Conservation (phyloP, 2,329 filamentous ascomycete species). For the Meredithiella fracta region DNA sequence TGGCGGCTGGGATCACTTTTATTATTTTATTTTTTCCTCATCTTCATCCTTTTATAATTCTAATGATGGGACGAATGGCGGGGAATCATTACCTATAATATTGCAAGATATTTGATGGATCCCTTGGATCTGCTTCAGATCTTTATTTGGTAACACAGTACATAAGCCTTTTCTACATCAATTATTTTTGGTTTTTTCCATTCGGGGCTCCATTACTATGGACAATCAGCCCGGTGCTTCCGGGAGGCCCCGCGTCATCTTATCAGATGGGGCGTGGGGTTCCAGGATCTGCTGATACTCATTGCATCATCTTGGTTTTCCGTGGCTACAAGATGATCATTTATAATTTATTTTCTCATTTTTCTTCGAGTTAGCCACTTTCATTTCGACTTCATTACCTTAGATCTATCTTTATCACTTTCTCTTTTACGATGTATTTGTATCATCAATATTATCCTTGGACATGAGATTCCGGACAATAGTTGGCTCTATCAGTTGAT, state of each 20-base stretch:
- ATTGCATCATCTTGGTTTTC: not conserved
- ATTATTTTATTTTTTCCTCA: not conserved
- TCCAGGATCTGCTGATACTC: not conserved
- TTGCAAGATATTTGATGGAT: not conserved
- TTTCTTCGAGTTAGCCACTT: not conserved
- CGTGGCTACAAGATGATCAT: not conserved
- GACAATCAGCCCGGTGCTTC: not conserved
- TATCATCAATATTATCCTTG: not conserved
- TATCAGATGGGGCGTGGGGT: not conserved
- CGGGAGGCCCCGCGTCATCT: not conserved
- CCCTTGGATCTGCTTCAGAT: constrained; percentile 11
- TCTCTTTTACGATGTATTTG: constrained; percentile 6
- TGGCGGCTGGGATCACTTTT: not conserved
- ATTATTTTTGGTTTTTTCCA: not conserved
- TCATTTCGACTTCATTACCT: not conserved
- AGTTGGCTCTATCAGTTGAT: not conserved
- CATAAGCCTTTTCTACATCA: constrained; percentile 6
- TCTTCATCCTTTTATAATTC: constrained; percentile 2
- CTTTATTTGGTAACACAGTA: constrained; percentile 14
- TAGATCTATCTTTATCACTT: not conserved
- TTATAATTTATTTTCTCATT: not conserved
- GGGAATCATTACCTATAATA: not conserved
- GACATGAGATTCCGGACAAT: not conserved
- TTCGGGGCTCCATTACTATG: not conserved
- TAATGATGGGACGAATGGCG: constrained; percentile 12